These are phyloP conservation scores for Climacium dendroides DNA, from an alignment of 225 moss, liverwort and hornwort genomes.

Conservation along the genomic window DNA sequence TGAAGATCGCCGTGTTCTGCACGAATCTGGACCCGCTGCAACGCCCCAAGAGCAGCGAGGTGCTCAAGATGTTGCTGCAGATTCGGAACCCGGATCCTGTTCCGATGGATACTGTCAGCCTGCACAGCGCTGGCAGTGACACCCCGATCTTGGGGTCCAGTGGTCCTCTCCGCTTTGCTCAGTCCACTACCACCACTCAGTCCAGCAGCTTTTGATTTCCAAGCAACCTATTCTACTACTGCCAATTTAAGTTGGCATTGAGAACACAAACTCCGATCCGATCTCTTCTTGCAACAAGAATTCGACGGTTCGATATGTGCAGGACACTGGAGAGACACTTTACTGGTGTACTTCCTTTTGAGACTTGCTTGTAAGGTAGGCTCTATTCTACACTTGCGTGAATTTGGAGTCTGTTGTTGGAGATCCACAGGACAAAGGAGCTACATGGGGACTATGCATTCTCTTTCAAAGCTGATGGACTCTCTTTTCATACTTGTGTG, in stretches of 20 bases:
- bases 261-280: neutral
- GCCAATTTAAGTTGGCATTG: neutral
- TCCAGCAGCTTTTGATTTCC: conserved; percentile 5
- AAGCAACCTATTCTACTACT: neutral
- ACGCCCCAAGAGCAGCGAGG: conserved; percentile 58
- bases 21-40: conserved; percentile 27
- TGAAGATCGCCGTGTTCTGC: conserved; percentile 83
- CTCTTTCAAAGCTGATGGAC: neutral
- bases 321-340: neutral
- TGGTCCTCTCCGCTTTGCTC: neutral
- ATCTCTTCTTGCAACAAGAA: neutral
- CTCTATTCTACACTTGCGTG: neutral
- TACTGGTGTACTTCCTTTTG: neutral
- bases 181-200: neutral
- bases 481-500: neutral
- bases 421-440: neutral
- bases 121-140: neutral
- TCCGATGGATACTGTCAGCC: neutral
- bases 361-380: neutral
- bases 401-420: neutral
- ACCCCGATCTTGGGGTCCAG: neutral
- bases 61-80: conserved; percentile 54
- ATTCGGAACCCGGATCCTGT: conserved; percentile 33
- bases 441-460: neutral
- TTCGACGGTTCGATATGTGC: neutral